Percentiles rank a stretch among this genome's conserved stretches.
Evolutionary conservation across 73 alveolate species (phyloP).

Genomic region (Breviolum minutum): DNA sequence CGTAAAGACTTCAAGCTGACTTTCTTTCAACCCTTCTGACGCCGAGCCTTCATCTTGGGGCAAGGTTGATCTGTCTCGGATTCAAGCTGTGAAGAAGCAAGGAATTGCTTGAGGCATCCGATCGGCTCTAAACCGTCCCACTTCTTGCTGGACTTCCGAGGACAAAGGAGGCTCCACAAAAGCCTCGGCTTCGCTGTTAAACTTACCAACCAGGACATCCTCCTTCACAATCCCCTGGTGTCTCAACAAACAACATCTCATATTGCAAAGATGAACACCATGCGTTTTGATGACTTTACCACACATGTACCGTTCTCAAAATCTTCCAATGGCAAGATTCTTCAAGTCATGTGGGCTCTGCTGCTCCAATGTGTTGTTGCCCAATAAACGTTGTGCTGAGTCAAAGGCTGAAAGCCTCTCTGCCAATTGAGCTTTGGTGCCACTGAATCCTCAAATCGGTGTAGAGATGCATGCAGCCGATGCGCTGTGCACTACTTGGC

Average conservation of each 20-base stretch:
- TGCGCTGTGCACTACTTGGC: background rate
- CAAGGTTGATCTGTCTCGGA: background rate
- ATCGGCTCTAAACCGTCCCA: background rate
- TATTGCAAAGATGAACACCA: too few relatives aligned
- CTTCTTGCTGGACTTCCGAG: background rate
- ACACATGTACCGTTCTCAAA: too few relatives aligned
- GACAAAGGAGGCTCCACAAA: conserved; percentile 15
- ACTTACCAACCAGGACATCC: too few relatives aligned
- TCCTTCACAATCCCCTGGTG: background rate
- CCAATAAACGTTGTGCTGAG: background rate
- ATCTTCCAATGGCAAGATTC: background rate
- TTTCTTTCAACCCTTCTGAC: too few relatives aligned
- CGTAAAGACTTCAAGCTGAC: too few relatives aligned
- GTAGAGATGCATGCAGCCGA: background rate
- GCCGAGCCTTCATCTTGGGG: background rate
- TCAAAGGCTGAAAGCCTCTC: conserved; percentile 20
- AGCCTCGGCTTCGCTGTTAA: background rate
- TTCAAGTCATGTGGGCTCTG: conserved; percentile 4
- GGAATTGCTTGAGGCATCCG: background rate
- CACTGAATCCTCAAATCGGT: background rate
- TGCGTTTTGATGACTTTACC: too few relatives aligned
- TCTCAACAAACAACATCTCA: background rate
- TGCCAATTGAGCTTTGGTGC: conserved; percentile 12
- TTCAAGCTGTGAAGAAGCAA: background rate
- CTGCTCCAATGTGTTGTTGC: background rate